These are phyloP conservation scores for Ascochyta koolunga DNA, from an alignment of 2,329 filamentous ascomycete genomes.

Conservation along the genomic window DNA sequence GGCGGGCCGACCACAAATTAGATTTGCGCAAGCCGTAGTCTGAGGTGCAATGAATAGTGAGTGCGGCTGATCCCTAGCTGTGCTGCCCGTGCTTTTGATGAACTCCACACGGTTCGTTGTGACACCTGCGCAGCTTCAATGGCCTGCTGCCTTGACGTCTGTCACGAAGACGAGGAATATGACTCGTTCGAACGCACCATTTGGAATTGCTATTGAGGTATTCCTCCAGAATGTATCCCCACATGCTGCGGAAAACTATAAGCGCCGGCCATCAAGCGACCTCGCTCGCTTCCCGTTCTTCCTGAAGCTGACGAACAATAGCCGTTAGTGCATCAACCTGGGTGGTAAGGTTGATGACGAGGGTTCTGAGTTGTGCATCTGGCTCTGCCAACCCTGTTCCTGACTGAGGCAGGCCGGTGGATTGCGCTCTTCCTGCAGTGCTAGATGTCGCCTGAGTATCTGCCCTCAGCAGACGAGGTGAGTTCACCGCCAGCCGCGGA, in stretches of 20 bases:
- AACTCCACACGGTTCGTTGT: background rate
- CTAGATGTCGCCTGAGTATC: constrained; percentile 32
- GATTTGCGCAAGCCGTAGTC: constrained; percentile 29
- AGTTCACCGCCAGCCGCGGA: constrained; percentile 41
- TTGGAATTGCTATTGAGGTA: constrained; percentile 1
- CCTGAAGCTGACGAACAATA: constrained; percentile 47
- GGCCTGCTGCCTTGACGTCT: background rate
- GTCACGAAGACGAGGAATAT: background rate
- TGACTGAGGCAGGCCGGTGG: constrained; percentile 19
- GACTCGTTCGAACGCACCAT: background rate
- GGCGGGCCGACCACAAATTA: constrained; percentile 45
- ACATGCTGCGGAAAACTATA: constrained; percentile 32
- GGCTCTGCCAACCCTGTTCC: constrained; percentile 30
- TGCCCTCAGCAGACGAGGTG: constrained; percentile 38
- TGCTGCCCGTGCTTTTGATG: constrained; percentile 15
- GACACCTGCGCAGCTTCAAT: background rate
- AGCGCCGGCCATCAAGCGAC: constrained; percentile 47
- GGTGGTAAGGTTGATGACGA: constrained; percentile 47
- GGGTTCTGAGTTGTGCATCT: constrained; percentile 43
- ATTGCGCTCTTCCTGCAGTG: constrained; percentile 20
- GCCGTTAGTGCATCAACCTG: constrained; percentile 50
- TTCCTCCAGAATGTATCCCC: constrained; percentile 8
- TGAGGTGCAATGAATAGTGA: constrained; percentile 38
- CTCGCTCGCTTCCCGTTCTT: constrained; percentile 38
- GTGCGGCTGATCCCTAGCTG: constrained; percentile 17